Conservation (phyloP, 1,284 basidiomycete species). For the Stygiomarasmius scandens region DNA sequence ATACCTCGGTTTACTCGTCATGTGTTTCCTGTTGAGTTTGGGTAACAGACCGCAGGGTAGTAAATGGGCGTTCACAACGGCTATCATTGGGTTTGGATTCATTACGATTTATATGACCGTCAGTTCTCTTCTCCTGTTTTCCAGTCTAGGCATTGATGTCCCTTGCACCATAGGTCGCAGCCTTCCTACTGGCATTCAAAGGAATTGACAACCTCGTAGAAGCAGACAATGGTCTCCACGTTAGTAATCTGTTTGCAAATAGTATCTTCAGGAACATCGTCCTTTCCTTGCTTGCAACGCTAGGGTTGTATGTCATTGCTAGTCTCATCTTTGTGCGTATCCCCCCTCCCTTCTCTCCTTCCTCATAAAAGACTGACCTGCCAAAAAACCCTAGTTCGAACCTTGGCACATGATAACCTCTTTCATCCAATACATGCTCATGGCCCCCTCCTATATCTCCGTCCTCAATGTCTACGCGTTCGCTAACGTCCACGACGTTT, state of each 20-base stretch:
- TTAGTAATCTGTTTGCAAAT: conserved; percentile 69
- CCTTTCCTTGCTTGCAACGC: conserved; percentile 82
- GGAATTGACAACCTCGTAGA: conserved; percentile 66
- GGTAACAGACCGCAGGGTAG: conserved; percentile 93
- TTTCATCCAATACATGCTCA: conserved; percentile 91
- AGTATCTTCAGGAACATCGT: conserved; percentile 86
- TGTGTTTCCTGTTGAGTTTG: conserved; percentile 89
- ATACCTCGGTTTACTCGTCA: conserved; percentile 85
- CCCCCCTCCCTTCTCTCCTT: conserved; percentile 6
- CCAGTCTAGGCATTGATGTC: background rate
- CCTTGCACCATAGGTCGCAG: conserved; percentile 57
- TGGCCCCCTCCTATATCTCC: conserved; percentile 91
- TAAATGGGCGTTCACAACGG: conserved; percentile 80
- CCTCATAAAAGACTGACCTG: too few species aligned
- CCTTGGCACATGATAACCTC: conserved; percentile 94
- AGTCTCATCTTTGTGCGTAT: conserved; percentile 80
- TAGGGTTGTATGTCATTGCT: conserved; percentile 82
- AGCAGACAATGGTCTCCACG: conserved; percentile 48
- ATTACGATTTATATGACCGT: conserved; percentile 94
- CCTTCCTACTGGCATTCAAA: conserved; percentile 80
- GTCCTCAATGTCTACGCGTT: conserved; percentile 92
- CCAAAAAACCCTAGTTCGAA: conserved; percentile 70
- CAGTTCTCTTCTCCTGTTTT: conserved; percentile 26
- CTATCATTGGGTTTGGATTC: conserved; percentile 84
- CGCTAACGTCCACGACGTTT: conserved; percentile 86